phyloP scores from a whole-genome alignment of 2,329 filamentous ascomycete species.

The Sporothrix euskadiensis region DNA sequence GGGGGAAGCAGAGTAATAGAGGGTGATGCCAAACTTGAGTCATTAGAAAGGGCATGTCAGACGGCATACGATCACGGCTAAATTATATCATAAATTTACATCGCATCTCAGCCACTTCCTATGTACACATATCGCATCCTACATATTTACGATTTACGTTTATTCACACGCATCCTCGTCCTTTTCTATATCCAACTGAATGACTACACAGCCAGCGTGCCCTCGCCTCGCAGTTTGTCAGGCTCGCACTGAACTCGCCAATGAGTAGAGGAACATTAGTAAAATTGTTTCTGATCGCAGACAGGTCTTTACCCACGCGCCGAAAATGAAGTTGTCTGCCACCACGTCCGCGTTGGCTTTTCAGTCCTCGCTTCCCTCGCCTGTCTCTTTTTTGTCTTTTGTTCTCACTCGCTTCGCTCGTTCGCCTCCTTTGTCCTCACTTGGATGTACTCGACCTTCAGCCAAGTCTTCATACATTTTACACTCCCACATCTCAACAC shows the following conservation, averaged over 20 bases:
- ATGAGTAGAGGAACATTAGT: conserved; percentile 56
- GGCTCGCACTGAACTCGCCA: conserved; percentile 58
- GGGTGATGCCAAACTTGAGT: too few relatives aligned
- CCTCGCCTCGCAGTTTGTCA: conserved; percentile 53
- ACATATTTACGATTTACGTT: too few relatives aligned
- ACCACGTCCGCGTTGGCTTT: background rate
- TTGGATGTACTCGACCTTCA: too few relatives aligned
- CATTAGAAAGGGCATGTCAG: too few relatives aligned
- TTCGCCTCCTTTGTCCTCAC: background rate
- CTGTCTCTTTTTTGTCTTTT: background rate
- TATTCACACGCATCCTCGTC: too few relatives aligned
- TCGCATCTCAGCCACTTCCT: too few relatives aligned
- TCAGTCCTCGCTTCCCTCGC: background rate
- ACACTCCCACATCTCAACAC: background rate
- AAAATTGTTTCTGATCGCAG: conserved; percentile 55
- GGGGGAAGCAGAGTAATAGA: too few relatives aligned
- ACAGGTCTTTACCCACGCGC: conserved; percentile 58
- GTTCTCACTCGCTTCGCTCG: background rate
- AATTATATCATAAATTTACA: too few relatives aligned
- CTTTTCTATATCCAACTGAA: too few relatives aligned
- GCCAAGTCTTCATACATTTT: background rate
- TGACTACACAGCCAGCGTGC: conserved; percentile 57
- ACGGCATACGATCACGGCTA: too few relatives aligned
- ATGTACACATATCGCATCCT: too few relatives aligned
- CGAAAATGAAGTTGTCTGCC: conserved; percentile 48